Evolutionary conservation across 2,329 filamentous ascomycete species (phyloP), one percentile per base, ranked within the genome.

Genomic region (Pestalotiopsis sp.): DNA sequence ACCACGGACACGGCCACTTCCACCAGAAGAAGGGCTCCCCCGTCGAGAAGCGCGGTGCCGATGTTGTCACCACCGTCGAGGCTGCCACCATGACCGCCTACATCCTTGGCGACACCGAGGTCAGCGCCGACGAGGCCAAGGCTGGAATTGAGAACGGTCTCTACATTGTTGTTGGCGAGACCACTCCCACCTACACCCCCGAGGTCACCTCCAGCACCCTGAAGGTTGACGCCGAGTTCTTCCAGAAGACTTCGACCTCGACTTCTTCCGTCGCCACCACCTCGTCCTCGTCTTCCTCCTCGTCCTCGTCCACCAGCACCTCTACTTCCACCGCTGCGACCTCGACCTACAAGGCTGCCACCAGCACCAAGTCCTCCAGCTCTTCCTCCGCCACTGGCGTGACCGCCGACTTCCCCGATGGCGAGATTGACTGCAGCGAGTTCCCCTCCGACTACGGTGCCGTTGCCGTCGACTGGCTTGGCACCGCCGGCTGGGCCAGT

Each of bases 381-480:
- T 69, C 57, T 64, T 69, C 71, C 63, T 77, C 78, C 41, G 83
- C 80, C 64, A 83, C 76, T 27, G 93, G 92, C 64, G 73, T 95
- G 67, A 84, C 90, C 72, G 81, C 82, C 17, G 83, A 90, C 7
- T 98, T 98, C 85, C 92, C 92, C 13, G 91, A 91, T 79, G 93
- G 93, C 69, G 80, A 89, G 73, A 75, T 97, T 67, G 81, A 86
- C 72, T 98, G 96, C 83, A 81, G 80, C 71, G 77, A 85, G 1
- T 97, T 98, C 84, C 95, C 95, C 17, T 90, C 89, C 3, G 84
- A 89, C 0, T 98, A 97, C 76, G 96, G 96, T 74, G 92, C 95
- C 1, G 77, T 97, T 60, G 66, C 89, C 63, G 82, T 96, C 38
- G 77, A 86, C 67, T 95, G 92, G 85, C 86, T 95, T 31, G 85